Base-by-base conservation (phyloP, 1,284 basidiomycete species). In the Sporisorium sorghi region DNA sequence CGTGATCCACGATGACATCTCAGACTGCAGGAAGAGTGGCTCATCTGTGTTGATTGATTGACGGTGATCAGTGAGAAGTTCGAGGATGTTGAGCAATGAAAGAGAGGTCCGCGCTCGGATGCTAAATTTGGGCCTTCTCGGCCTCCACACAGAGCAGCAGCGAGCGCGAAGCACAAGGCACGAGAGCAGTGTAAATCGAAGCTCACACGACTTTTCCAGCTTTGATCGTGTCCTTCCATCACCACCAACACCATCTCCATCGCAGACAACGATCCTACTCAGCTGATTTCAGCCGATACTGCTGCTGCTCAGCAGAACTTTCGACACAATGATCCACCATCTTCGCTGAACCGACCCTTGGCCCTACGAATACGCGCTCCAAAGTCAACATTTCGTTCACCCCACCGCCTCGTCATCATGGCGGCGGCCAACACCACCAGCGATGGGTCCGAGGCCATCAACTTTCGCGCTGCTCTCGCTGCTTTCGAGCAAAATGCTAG, bases 381-480 rank as follows among this genome's bases (percentile, higher is more conserved):
- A n/a, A n/a, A n/a, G n/a, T n/a, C n/a, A n/a, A n/a, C n/a, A n/a
- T n/a, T n/a, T n/a, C n/a, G n/a, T n/a, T n/a, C n/a, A n/a, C n/a
- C n/a, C 1, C 26, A 26, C 40, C n/a, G 4, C 33, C 21, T 21
- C 40, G 23, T 21, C 50, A 62, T 10, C 35, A 69, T 69, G 66
- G 30, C 55, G 6, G 15, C 52, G 15, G 7, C 42, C 23, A 47
- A 39, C 30, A 49, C n/a, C n/a, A 47, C 46, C 3, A 19, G n/a
- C 46, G 47, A 55, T 10, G 56, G 66, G 46, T 58, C 62, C 2
- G 53, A 69, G 53, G 52, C 62, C 5, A 70, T 74, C 62, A 70
- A 74, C 59, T 74, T 74, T 32, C 72, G 63, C 19, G 66, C 72
- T 3, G 72, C 72, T 2, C 63, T 69, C 21, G 72, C 72, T 9